Conservation (phyloP, 208 protist species). For the Trypanosoma caninum region DNA sequence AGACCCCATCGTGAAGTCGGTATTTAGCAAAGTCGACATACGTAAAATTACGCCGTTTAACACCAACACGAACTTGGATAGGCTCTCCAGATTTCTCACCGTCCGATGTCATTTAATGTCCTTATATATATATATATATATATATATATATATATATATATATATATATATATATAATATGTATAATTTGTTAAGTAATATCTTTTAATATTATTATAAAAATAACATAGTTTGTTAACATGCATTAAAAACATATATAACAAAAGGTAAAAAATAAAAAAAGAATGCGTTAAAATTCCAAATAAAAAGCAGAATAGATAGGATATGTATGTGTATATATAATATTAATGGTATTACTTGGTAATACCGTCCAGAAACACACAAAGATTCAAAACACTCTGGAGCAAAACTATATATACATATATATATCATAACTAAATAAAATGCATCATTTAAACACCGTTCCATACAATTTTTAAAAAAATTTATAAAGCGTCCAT, state of each 20-base stretch:
- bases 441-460: no score
- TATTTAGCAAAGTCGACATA: conserved; percentile 86
- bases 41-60: conserved; percentile 71
- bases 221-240: not conserved
- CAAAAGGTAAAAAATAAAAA: no score
- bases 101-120: conserved; percentile 7
- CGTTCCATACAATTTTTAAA: no score
- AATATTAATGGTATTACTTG: no score
- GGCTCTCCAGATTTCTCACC: conserved; percentile 24
- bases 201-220: not conserved
- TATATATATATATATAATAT: not conserved
- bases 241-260: conserved; percentile 1
- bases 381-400: no score
- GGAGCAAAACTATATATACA: no score
- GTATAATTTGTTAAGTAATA: not conserved
- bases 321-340: no score
- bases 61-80: conserved; percentile 73
- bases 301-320: no score
- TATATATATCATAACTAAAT: no score
- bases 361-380: no score
- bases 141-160: conserved; percentile 4
- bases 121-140: conserved; percentile 6
- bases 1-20: conserved; percentile 68
- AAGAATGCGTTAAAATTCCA: no score
- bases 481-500: no score